Percentiles rank a stretch among this genome's conserved stretches.
Evolutionary conservation across 305 asterid genomes (phyloP).

Genomic region (Galium porrigens): DNA sequence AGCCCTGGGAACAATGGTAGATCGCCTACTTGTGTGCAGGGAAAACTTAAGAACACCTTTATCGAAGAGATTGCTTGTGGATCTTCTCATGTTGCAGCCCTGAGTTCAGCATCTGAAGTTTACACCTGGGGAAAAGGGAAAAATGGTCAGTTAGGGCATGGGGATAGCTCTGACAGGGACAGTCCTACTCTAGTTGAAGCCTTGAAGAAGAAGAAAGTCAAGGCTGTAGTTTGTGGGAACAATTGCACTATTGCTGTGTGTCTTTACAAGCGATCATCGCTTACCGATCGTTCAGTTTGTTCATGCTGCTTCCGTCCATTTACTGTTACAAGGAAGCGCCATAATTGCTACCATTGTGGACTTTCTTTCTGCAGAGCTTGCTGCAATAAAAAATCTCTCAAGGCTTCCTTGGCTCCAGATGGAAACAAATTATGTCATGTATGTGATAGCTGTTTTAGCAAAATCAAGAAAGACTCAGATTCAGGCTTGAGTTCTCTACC

Average conservation of each 20-base stretch:
- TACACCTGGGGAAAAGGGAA: constrained; percentile 71
- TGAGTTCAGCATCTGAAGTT: constrained; percentile 44
- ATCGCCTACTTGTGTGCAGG: constrained; percentile 32
- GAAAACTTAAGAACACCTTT: constrained; percentile 26
- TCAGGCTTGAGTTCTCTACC: constrained; percentile 24
- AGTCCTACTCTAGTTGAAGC: constrained; percentile 49
- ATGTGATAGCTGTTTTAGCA: constrained; percentile 48
- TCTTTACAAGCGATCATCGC: constrained; percentile 28
- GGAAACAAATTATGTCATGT: constrained; percentile 41
- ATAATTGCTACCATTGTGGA: constrained; percentile 67
- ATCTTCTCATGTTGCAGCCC: constrained; percentile 48
- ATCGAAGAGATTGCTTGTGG: constrained; percentile 60
- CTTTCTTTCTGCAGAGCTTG: constrained; percentile 49
- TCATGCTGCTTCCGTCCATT: constrained; percentile 44
- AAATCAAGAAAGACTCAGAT: constrained; percentile 35
- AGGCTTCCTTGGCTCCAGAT: constrained; percentile 58
- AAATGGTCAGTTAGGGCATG: constrained; percentile 67
- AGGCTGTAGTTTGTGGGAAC: constrained; percentile 40
- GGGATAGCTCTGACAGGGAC: constrained; percentile 34
- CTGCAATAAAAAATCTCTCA: constrained; percentile 38
- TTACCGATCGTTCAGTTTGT: constrained; percentile 39
- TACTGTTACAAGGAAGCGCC: constrained; percentile 43
- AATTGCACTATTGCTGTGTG: constrained; percentile 54
- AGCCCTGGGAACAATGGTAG: constrained; percentile 22
- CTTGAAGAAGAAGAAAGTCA: constrained; percentile 43